Percentiles rank a stretch among this genome's conserved stretches.
Evolutionary conservation across 1,139 yeast species (phyloP).

Genomic region (Suhomyces maxii): DNA sequence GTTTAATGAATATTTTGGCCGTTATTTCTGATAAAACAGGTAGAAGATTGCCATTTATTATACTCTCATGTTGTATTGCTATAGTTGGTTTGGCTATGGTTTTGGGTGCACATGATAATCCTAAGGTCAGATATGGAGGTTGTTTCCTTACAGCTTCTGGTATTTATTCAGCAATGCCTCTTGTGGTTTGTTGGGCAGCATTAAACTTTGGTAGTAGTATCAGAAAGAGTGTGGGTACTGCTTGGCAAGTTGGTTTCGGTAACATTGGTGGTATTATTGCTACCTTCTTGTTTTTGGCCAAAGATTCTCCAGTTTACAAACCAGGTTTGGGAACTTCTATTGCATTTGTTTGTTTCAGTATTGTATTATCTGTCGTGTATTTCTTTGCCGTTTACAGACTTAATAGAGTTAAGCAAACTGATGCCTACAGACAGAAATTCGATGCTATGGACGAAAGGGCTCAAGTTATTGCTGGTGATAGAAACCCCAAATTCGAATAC

Average conservation of each 20-base stretch:
- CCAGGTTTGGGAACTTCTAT: slow-evolving; percentile 58
- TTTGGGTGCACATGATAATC: slow-evolving; percentile 32
- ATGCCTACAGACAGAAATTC: slow-evolving; percentile 42
- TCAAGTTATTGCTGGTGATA: slow-evolving; percentile 59
- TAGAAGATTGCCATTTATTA: slow-evolving; percentile 50
- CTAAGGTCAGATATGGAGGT: slow-evolving; percentile 62
- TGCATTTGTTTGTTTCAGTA: slow-evolving; percentile 53
- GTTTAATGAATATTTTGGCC: slow-evolving; percentile 48
- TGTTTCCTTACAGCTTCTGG: slow-evolving; percentile 69
- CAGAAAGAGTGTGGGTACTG: slow-evolving; percentile 71
- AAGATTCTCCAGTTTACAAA: slow-evolving; percentile 59
- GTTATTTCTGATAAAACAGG: slow-evolving; percentile 49
- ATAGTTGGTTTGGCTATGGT: slow-evolving; percentile 58
- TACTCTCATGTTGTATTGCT: slow-evolving; percentile 43
- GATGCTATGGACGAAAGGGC: slow-evolving; percentile 47
- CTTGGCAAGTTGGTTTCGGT: slow-evolving; percentile 79
- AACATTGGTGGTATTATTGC: slow-evolving; percentile 81
- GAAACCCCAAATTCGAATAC: slow-evolving; percentile 57
- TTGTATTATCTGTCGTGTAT: slow-evolving; percentile 47
- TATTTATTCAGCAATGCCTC: slow-evolving; percentile 71
- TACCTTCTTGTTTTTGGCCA: slow-evolving; percentile 57
- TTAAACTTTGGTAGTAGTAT: slow-evolving; percentile 70
- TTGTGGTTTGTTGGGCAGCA: slow-evolving; percentile 70
- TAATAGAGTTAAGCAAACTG: slow-evolving; percentile 44
- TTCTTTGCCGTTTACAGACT: slow-evolving; percentile 37